These are phyloP conservation scores for Quercus wislizeni DNA, from an alignment of 306 rosid species.

Conservation along the genomic window DNA sequence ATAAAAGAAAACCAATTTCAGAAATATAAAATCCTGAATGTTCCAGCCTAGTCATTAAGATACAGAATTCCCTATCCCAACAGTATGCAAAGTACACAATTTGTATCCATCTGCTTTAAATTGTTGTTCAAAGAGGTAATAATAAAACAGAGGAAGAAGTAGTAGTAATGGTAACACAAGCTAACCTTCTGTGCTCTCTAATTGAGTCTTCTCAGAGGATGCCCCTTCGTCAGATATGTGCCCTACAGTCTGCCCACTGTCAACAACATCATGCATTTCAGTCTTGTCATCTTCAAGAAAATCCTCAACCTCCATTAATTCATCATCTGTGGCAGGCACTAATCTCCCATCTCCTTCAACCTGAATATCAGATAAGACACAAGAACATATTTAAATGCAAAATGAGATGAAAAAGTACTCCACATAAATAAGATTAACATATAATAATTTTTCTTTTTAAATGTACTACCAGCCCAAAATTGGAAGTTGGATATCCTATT, in stretches of 20 bases:
- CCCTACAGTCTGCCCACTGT: constrained; percentile 48
- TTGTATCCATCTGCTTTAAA: constrained; percentile 11
- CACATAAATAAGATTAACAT: not conserved
- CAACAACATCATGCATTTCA: constrained; percentile 60
- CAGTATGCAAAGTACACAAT: constrained; percentile 6
- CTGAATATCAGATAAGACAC: constrained; percentile 44
- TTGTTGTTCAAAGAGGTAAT: not conserved
- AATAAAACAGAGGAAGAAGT: constrained; percentile 1
- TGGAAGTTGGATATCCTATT: not conserved
- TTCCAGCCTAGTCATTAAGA: not conserved
- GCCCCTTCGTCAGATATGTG: constrained; percentile 59
- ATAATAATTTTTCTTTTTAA: not conserved
- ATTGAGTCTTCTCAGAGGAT: constrained; percentile 57
- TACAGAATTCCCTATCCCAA: not conserved
- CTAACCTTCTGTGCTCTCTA: constrained; percentile 74
- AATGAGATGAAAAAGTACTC: not conserved
- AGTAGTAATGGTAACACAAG: constrained; percentile 21
- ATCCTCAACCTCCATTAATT: constrained; percentile 86
- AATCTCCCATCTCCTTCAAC: constrained; percentile 98
- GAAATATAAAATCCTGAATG: not conserved
- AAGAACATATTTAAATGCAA: constrained; percentile 9
- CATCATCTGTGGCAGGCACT: constrained; percentile 98
- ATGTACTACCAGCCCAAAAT: not conserved
- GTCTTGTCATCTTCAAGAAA: constrained; percentile 70
- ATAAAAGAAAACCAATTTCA: not conserved